Evolutionary conservation across 1,284 basidiomycete species (phyloP).

Genomic region (Marasmius sp.): DNA sequence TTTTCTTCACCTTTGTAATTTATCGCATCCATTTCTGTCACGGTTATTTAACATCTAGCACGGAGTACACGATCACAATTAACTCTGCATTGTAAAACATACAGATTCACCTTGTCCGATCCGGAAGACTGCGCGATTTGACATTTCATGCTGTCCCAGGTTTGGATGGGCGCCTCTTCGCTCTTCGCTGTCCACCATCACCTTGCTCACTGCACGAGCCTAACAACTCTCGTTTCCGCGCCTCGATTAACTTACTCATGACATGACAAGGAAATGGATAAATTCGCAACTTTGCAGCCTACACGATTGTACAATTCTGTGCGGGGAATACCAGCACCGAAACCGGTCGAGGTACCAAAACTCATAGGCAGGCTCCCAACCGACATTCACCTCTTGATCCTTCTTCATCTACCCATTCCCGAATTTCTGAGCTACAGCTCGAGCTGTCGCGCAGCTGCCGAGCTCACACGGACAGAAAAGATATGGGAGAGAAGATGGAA

Average conservation of each 20-base stretch:
- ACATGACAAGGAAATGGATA: slow-evolving; percentile 56
- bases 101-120: too few species aligned
- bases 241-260: background rate
- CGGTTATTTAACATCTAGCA: too few species aligned
- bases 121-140: too few species aligned
- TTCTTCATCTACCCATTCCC: slow-evolving; percentile 72
- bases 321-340: slow-evolving; percentile 22
- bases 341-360: slow-evolving; percentile 31
- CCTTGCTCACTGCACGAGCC: too few species aligned
- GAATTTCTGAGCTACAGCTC: slow-evolving; percentile 78
- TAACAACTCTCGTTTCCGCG: too few species aligned
- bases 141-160: too few species aligned
- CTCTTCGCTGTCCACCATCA: too few species aligned
- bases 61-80: too few species aligned
- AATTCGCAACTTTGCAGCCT: slow-evolving; percentile 75
- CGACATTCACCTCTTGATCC: slow-evolving; percentile 72
- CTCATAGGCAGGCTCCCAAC: slow-evolving; percentile 78
- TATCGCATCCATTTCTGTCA: too few species aligned
- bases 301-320: slow-evolving; percentile 60
- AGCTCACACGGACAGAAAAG: slow-evolving; percentile 66
- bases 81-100: too few species aligned
- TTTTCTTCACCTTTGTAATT: too few species aligned
- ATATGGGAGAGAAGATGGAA: slow-evolving; percentile 77
- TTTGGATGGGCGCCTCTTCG: too few species aligned
- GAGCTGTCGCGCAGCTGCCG: slow-evolving; percentile 61